Evolutionary conservation across 192 early-diverging fungal species (phyloP), one percentile per base, ranked within the genome.

Genomic region (Jimgerdemannia lactiflua): DNA sequence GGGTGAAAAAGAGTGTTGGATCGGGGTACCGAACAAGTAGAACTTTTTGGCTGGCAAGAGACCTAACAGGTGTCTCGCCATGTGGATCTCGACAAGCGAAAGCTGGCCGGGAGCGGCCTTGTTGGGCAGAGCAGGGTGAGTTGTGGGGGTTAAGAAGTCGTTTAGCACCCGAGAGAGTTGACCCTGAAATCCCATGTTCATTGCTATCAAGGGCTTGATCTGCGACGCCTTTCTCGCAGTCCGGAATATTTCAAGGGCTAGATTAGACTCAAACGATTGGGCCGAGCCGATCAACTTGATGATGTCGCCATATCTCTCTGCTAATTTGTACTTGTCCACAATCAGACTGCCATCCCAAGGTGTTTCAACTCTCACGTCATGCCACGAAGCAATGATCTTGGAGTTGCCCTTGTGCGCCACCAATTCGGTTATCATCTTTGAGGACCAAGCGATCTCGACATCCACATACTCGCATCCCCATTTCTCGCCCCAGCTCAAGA

Each of bases 381-480:
- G 97, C 91, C 89, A 98, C 40, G 94, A 96, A 0, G 94, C 95
- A 59, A 99, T 87, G 64, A 97, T 89, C 65, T 84, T 73, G 49
- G 83, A 84, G 63, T 91, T 79, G 7, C 90, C 91, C 73, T 92
- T 91, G 39, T 44, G 70, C 3, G 75, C 73, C 39, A 95, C 70
- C 54, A 97, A 73, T 66, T 84, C 76, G 70, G 80, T 73, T 78
- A 88, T 76, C 66, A 73, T 71, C 43, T 40, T 64, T 39, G 75
- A 71, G 41, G 86, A 83, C 42, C 77, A 82, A 42, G 78, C 75
- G 42, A 94, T 84, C 78, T 98, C 96, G 39, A 98, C 85, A 79
- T 98, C 98, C 41, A 99, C 81, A 77, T 94, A 97, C 83, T 98
- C 97, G 79, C 94, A 93, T 39, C 96, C 97, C 95, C 95, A 96